These are phyloP conservation scores for Clitopilus passeckerianus DNA, from an alignment of 768 basidiomycete species.

Conservation along the genomic window DNA sequence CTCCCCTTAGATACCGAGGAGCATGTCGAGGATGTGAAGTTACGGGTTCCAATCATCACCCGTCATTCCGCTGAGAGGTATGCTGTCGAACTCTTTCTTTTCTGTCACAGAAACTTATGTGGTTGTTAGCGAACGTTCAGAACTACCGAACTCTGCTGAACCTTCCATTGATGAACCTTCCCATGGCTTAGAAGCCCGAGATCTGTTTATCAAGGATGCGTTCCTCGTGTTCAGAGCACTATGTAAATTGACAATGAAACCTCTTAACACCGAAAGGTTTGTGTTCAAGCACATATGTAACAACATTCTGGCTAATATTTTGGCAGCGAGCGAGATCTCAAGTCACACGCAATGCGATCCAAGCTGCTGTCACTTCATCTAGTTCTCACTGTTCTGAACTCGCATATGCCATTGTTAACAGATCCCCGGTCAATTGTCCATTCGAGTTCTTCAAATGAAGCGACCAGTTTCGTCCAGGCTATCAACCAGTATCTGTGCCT, in stretches of 20 bases:
- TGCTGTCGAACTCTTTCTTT: constrained; percentile 4
- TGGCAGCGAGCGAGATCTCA: constrained; percentile 86
- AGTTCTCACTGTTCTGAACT: constrained; percentile 86
- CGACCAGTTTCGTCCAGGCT: constrained; percentile 87
- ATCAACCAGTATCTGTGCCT: constrained; percentile 95
- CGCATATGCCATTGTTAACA: constrained; percentile 86
- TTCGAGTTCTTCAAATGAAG: constrained; percentile 84
- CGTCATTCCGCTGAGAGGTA: not conserved
- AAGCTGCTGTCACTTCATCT: constrained; percentile 93
- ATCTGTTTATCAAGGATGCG: constrained; percentile 94
- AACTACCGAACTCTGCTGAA: constrained; percentile 26
- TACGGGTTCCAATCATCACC: not conserved
- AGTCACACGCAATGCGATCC: constrained; percentile 96
- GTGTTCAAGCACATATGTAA: constrained; percentile 12
- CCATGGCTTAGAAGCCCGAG: constrained; percentile 64
- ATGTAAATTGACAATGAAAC: constrained; percentile 98
- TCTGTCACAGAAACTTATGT: constrained; percentile 29
- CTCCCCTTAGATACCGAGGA: constrained; percentile 5
- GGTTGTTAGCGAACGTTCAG: not conserved
- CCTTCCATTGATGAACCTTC: constrained; percentile 23
- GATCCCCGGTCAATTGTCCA: constrained; percentile 88
- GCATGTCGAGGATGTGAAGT: not conserved
- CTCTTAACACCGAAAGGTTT: constrained; percentile 88
- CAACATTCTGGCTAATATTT: constrained; percentile 9
- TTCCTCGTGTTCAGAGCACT: constrained; percentile 96